Percentiles rank a stretch among this genome's conserved stretches.
These are phyloP conservation scores for Lagerstroemia speciosa DNA, from an alignment of 345 rosid species.

Conservation along the genomic window DNA sequence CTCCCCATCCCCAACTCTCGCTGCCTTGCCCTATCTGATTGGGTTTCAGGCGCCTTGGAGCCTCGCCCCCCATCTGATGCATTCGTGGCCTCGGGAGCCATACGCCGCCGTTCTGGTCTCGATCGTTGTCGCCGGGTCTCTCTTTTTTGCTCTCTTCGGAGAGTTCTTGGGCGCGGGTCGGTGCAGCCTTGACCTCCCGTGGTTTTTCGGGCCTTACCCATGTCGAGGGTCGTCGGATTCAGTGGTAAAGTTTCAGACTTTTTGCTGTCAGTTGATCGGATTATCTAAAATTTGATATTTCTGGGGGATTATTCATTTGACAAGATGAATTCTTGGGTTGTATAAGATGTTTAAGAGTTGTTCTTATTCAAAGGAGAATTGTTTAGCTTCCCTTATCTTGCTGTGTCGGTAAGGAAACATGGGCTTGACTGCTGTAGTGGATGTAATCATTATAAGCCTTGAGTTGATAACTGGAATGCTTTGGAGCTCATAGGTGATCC, in stretches of 20 bases:
- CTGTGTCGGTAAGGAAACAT: slow-evolving; percentile 6
- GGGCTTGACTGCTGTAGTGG: neutral
- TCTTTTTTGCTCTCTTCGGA: slow-evolving; percentile 77
- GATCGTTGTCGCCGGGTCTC: slow-evolving; percentile 19
- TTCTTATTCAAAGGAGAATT: neutral
- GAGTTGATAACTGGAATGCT: too few species aligned
- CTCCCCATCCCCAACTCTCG: neutral
- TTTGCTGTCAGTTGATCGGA: neutral
- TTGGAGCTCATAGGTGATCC: too few species aligned
- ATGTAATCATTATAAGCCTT: neutral
- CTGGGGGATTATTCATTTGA: neutral
- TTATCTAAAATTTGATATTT: neutral
- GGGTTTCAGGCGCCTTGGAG: slow-evolving; percentile 44
- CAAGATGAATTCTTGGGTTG: neutral
- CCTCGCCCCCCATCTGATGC: slow-evolving; percentile 37
- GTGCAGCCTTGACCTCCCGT: slow-evolving; percentile 31
- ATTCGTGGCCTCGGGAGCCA: slow-evolving; percentile 21
- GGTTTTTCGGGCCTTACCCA: slow-evolving; percentile 42
- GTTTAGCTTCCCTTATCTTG: neutral
- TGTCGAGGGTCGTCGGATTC: slow-evolving; percentile 68
- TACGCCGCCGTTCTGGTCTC: slow-evolving; percentile 8
- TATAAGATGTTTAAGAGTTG: too few species aligned
- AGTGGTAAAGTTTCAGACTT: slow-evolving; percentile 40
- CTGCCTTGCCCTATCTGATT: slow-evolving; percentile 79
- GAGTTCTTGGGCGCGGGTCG: slow-evolving; percentile 41